phyloP scores from a whole-genome alignment of 805 yeast genomes.

The Saturnispora hagleri region DNA sequence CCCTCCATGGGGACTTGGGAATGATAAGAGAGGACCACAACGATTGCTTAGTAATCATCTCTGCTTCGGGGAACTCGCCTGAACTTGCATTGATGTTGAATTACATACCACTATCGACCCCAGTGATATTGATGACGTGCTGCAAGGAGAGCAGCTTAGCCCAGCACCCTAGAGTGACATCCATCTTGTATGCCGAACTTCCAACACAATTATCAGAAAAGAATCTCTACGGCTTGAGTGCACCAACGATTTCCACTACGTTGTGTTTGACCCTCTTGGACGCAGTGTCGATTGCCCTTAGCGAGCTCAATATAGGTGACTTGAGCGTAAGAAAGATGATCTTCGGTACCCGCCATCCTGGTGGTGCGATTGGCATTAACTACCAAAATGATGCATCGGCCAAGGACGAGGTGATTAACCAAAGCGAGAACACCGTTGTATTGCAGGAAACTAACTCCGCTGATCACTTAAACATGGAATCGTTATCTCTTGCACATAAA shows the following conservation, averaged over 20 bases:
- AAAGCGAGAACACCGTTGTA: not conserved
- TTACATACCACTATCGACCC: conserved; percentile 44
- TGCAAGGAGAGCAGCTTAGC: conserved; percentile 47
- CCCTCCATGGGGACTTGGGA: conserved; percentile 87
- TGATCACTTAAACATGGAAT: not conserved
- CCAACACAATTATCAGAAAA: conserved; percentile 52
- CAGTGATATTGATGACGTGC: conserved; percentile 58
- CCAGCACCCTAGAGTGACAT: conserved; percentile 36
- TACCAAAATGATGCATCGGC: conserved; percentile 2
- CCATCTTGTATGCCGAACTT: conserved; percentile 53
- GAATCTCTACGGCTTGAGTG: conserved; percentile 66
- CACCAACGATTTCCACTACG: conserved; percentile 82
- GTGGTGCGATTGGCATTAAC: conserved; percentile 75
- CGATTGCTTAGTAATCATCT: conserved; percentile 54
- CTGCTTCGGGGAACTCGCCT: conserved; percentile 78
- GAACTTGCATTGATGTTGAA: conserved; percentile 54
- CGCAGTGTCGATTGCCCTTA: conserved; percentile 64
- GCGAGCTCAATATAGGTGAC: conserved; percentile 57
- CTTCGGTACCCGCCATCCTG: conserved; percentile 77
- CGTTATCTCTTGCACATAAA: conserved; percentile 8
- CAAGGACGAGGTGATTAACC: not conserved
- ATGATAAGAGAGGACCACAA: conserved; percentile 43
- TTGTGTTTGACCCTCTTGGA: conserved; percentile 69
- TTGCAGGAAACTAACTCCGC: not conserved
- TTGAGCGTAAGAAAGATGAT: conserved; percentile 39